Base-by-base conservation (phyloP, 1,284 basidiomycete species). In the Salmacisia buchloeana region DNA sequence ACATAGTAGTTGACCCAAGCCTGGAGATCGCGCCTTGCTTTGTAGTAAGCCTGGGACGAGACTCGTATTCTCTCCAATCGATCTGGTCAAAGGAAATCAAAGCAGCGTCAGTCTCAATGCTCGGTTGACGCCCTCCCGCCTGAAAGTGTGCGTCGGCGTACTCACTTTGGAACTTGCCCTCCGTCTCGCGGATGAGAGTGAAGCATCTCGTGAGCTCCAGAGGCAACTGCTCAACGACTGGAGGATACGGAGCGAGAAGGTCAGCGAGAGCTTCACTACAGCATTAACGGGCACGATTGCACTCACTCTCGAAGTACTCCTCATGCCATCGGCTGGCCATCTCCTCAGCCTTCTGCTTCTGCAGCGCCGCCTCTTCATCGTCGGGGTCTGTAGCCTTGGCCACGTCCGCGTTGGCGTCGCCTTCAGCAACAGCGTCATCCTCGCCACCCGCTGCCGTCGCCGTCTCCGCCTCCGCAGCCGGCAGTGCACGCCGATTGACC, bases 181-280 rank as follows among this genome's bases (percentile, higher is more conserved):
- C 92, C 33, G 93, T 81, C 79, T 94, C 91, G n/a, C 85, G 83
- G 74, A 93, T 84, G 36, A 94, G 82, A 25, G 86, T 83, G 79
- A 88, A 89, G 63, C 90, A 88, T 39, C 92, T 84, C 74, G 91
- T 88, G 60, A 94, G 79, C 60, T 90, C 89, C 63, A 94, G 81
- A 2, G 92, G 92, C 4, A 94, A 81, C 79, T 93, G 91, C 72
- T 94, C 92, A 61, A 92, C 85, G 60, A 89, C 89, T 90, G 68
- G 15, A 10, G 29, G 15, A 54, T 4, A 10, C 2, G 34, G 63
- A 38, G 3, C 57, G 54, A 52, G 39, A 23, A 60, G 61, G 62
- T 35, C 9, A 13, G 21, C 41, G 5, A 58, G 29, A 3, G 3
- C 21, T 15, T 13, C 27, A 18, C n/a, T 58, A 43, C 29, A 39